Base-by-base conservation (phyloP, 2,329 filamentous ascomycete genomes). In the Acrocalymma vagum region DNA sequence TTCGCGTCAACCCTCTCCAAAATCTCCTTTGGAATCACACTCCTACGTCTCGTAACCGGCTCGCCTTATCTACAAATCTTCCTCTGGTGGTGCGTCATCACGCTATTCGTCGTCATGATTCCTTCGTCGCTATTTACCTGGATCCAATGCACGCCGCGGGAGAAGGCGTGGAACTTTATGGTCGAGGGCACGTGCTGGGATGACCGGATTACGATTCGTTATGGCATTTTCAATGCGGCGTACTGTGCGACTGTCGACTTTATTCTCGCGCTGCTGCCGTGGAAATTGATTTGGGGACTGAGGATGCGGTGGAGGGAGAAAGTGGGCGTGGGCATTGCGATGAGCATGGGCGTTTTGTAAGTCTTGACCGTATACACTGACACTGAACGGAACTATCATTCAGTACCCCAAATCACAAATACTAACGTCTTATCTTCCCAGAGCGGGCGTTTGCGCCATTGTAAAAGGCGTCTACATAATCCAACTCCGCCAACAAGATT, bases 181-280 rank as follows among this genome's bases (percentile, higher is more conserved):
- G 20, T 57, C 2, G 35, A 48, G 9, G 58, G 59, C 9, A 50
- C 24, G 3, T 64, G 61, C 42, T 63, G 56, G 58, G 34, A 48
- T 14, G 9, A 33, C 3, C n/a, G 14, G n/a, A 29, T 45, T 9
- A 41, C 41, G 2, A 31, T 55, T 13, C 38, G 55, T 15, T 64
- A 63, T 29, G 59, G 56, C n/a, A 54, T 55, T 14, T 64, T 64
- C 52, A 62, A 63, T 31, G 56, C 58, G 5, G 58, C 58, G 3
- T 60, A 57, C 51, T 59, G 56, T 16, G 48, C 52, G 18, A 32
- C 26, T 0, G 45, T 48, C 2, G 61, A 64, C 30, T 60, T 64
- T 37, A 48, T 51, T 3, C 52, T 64, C 4, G 61, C 59, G 2
- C 41, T 62, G 8, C 22, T 64, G 8, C 61, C 61, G 2, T 64